Conservation (phyloP, 768 basidiomycete species). For the Mycena chlorophos region DNA sequence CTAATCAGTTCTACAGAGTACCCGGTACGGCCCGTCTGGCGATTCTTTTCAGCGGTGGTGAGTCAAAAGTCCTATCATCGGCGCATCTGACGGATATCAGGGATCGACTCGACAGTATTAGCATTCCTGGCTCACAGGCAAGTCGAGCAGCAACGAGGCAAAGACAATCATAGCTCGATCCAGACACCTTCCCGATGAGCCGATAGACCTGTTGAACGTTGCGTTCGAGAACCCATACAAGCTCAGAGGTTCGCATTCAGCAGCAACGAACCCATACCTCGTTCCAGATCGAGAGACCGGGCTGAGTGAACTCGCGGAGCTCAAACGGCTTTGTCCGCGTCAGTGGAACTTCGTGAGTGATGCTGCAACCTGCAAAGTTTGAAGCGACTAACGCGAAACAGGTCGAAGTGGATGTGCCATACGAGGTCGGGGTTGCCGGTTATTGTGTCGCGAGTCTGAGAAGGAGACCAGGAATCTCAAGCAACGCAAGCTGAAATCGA, state of each 20-base stretch:
- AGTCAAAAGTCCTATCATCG: background rate
- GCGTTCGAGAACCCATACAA: constrained; percentile 96
- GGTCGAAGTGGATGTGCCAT: constrained; percentile 87
- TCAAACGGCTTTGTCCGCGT: constrained; percentile 74
- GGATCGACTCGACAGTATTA: constrained; percentile 88
- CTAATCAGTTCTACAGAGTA: constrained; percentile 20
- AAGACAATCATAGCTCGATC: background rate
- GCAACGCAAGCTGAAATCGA: constrained; percentile 55
- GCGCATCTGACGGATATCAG: constrained; percentile 29
- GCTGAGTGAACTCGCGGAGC: constrained; percentile 72
- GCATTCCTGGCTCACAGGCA: constrained; percentile 79
- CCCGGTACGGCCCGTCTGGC: constrained; percentile 61
- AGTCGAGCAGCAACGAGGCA: constrained; percentile 19
- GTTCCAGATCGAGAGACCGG: constrained; percentile 92
- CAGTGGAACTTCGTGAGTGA: constrained; percentile 82
- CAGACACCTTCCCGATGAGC: constrained; percentile 74
- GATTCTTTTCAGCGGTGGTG: constrained; percentile 82
- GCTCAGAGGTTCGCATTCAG: constrained; percentile 37
- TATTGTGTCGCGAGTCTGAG: constrained; percentile 4
- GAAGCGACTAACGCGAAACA: constrained; percentile 27
- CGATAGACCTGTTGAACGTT: constrained; percentile 90
- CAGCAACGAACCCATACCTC: constrained; percentile 46
- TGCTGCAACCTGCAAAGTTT: constrained; percentile 6
- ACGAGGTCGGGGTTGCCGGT: constrained; percentile 46
- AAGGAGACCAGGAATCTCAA: constrained; percentile 60